Evolutionary conservation across 495 filamentous ascomycete genomes (phyloP).

Genomic region (Haplographium delicatum): DNA sequence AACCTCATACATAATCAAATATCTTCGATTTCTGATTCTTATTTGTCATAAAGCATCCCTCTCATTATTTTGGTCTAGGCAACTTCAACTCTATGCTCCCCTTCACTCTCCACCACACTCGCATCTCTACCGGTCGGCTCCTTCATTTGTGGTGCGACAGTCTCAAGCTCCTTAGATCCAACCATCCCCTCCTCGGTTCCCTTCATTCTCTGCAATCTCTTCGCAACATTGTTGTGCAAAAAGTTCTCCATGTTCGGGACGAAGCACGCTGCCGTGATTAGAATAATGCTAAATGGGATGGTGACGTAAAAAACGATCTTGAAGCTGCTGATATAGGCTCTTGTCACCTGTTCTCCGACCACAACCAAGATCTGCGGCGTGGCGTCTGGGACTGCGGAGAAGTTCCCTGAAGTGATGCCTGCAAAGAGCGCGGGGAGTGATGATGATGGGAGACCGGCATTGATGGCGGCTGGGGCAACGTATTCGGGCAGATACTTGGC

Average conservation of each 20-base stretch:
- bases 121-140: too few species aligned
- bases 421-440: slow-evolving; percentile 35
- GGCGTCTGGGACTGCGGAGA: slow-evolving; percentile 38
- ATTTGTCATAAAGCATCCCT: too few species aligned
- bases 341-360: slow-evolving; percentile 31
- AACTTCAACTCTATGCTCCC: too few species aligned
- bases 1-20: too few species aligned
- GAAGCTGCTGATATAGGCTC: slow-evolving; percentile 39
- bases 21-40: too few species aligned
- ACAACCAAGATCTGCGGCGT: slow-evolving; percentile 32
- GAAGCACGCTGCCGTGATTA: slow-evolving; percentile 38
- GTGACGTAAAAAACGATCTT: slow-evolving; percentile 42
- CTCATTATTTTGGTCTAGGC: too few species aligned
- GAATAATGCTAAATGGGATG: slow-evolving; percentile 40
- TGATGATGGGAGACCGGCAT: slow-evolving; percentile 38
- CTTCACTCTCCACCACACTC: too few species aligned
- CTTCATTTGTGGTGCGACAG: too few species aligned
- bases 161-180: too few species aligned
- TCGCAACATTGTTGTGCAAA: slow-evolving; percentile 34
- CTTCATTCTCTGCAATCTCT: slow-evolving; percentile 26
- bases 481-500: neutral
- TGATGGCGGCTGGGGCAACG: slow-evolving; percentile 32
- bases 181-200: neutral
- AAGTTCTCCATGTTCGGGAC: slow-evolving; percentile 32
- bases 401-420: slow-evolving; percentile 29